Base-by-base conservation (phyloP, 805 yeast genomes). In the Torulaspora maleeae region DNA sequence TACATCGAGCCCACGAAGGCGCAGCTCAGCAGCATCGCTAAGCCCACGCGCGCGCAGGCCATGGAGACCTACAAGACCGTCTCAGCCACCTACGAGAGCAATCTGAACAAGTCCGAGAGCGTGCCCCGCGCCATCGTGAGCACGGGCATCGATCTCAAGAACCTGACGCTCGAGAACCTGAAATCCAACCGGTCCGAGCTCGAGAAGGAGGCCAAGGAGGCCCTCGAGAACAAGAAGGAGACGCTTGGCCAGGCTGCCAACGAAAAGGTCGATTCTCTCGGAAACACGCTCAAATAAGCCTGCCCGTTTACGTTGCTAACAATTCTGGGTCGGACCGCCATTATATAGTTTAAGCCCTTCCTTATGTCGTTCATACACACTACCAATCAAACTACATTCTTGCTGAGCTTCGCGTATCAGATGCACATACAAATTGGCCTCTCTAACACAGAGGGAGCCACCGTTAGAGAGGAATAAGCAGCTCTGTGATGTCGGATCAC, bases 121-220 rank as follows among this genome's bases (percentile, higher is more conserved):
- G 55, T 64, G 12, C 67, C 68, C 28, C 56, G 57, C 19, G 68
- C 68, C 3, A 45, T 64, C 15, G 55, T 61, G 10, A 51, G 60
- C 22, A 64, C 68, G 2, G 66, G 68, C 19, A 48, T 56, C 20
- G 66, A 64, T 19, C 41, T 64, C 16, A 65, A 64, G 44, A 51
- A 52, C 19, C 27, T 51, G 38, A 63, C 67, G 7, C 36, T 63
- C 1, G 61, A 57, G 30, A 62, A 59, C 43, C 38, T 63, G 16
- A 61, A 57, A 43, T 37, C 54, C 29, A 43, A 50, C 44, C 40
- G 37, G 17, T 34, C 47, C 6, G 49, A 43, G 42, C 36, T 47
- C 13, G 48, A 47, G 33, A 39, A 39, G 11, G 48, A 37, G 10
- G 51, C 49, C 25, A 36, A 42, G 30, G 44, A 36, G 19, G 38